Percentiles rank a stretch among this genome's conserved stretches.
phyloP scores from a whole-genome alignment of 2,329 filamentous ascomycete species.

The Exserohilum turcica region DNA sequence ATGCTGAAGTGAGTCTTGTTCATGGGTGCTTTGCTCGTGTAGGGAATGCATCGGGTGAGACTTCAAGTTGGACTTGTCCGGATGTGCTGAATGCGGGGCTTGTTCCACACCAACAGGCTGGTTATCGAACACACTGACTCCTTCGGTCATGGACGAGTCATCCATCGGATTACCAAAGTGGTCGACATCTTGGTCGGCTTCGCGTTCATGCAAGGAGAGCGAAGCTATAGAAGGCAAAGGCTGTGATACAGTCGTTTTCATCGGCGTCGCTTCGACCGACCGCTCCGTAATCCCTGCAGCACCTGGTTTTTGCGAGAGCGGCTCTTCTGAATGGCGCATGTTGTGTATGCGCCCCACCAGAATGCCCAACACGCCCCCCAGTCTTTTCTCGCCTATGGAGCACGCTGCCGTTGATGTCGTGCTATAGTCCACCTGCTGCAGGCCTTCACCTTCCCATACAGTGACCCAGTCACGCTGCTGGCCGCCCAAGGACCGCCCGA shows the following conservation, averaged over 20 bases:
- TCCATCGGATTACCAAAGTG: conserved; percentile 35
- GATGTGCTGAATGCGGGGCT: conserved; percentile 8
- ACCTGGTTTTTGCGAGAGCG: conserved; percentile 12
- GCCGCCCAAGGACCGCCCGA: conserved; percentile 20
- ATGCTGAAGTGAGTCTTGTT: conserved; percentile 3
- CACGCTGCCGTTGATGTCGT: conserved; percentile 58
- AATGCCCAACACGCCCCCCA: conserved; percentile 72
- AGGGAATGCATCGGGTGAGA: conserved; percentile 1
- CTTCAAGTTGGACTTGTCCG: conserved; percentile 9
- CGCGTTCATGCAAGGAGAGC: conserved; percentile 35
- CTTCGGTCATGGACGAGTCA: conserved; percentile 31
- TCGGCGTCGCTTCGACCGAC: conserved; percentile 20
- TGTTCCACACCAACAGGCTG: conserved; percentile 19
- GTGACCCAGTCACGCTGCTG: conserved; percentile 61
- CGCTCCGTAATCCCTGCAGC: conserved; percentile 21
- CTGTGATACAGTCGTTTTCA: conserved; percentile 24
- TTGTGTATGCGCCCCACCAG: conserved; percentile 71
- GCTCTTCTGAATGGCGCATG: conserved; percentile 49
- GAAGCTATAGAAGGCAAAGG: conserved; percentile 25
- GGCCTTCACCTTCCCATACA: conserved; percentile 65
- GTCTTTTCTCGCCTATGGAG: conserved; percentile 63
- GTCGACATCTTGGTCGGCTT: conserved; percentile 35
- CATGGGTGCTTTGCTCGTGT: conserved; percentile 1
- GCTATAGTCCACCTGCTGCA: conserved; percentile 67
- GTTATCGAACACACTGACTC: conserved; percentile 30